Conservation (phyloP, 306 rosid species). For the Prunus mira region DNA sequence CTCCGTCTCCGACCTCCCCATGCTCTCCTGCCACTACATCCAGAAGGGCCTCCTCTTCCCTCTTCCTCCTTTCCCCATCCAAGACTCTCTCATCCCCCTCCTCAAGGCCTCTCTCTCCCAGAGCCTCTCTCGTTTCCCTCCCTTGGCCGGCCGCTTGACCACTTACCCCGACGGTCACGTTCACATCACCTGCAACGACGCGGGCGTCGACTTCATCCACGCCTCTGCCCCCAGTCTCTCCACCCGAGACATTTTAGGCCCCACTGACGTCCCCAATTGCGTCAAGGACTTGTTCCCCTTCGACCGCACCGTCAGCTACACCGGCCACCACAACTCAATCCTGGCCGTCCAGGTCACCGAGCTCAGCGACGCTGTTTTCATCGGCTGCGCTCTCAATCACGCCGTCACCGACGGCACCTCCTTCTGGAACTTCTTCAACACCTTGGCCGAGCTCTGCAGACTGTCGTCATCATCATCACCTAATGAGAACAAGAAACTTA, state of each 20-base stretch:
- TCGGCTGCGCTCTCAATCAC: conserved; percentile 76
- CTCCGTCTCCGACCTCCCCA: conserved; percentile 89
- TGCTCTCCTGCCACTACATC: conserved; percentile 92
- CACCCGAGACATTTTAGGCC: conserved; percentile 41
- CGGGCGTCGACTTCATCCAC: conserved; percentile 66
- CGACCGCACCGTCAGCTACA: conserved; percentile 63
- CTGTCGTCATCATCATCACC: neutral
- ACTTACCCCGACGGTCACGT: conserved; percentile 60
- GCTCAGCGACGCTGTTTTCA: conserved; percentile 69
- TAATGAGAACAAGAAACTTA: neutral
- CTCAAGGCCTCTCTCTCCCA: conserved; percentile 53
- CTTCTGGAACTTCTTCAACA: conserved; percentile 93
- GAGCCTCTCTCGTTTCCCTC: conserved; percentile 69
- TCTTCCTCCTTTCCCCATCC: conserved; percentile 34
- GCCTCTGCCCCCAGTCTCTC: conserved; percentile 29
- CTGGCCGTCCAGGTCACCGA: conserved; percentile 75
- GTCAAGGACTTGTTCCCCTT: conserved; percentile 58
- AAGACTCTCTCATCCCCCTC: conserved; percentile 28
- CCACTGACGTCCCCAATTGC: conserved; percentile 37
- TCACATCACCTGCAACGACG: conserved; percentile 64
- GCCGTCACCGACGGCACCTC: conserved; percentile 84
- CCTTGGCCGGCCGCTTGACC: conserved; percentile 74
- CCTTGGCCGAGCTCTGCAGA: conserved; percentile 61
- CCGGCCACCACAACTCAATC: conserved; percentile 60
- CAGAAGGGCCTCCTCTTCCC: conserved; percentile 89